Base-by-base conservation (phyloP, 2,329 filamentous ascomycete genomes). In the Paecilomyces sp. region DNA sequence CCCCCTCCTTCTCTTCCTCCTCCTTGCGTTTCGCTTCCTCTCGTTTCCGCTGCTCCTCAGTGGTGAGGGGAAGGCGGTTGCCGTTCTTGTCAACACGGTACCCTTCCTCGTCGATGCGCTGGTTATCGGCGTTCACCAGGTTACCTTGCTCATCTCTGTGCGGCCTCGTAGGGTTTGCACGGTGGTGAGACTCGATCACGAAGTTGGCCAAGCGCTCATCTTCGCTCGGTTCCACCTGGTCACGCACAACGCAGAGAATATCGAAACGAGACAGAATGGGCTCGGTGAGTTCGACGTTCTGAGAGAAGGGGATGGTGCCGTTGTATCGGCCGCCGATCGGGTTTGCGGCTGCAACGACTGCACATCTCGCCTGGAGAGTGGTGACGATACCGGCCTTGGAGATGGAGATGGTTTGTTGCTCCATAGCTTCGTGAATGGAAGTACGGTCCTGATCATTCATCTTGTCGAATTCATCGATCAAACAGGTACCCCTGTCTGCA, bases 381-480 rank as follows among this genome's bases (percentile, higher is more conserved):
- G 94, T 99, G 52, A 99, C 94, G 62, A 99, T 99, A 76, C 94
- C 94, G 0, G 94, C 94, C 74, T 99, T 99, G 64, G 92, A 96
- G 71, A 99, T 99, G 62, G 93, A 97, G 66, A 99, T 99, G 1
- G 94, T 99, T 78, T 99, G 94, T 77, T 99, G 94, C 76, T 99
- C 94, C 94, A 99, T 99, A 61, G 94, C 94, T 81, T 99, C 94
- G 83, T 99, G 94, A 67, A 99, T 99, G 7, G 92, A 96, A 0
- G 94, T 97, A 65, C 94, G 87, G 75, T 99, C 94, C 72, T 97
- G 92, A 73, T 99, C 94, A 74, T 97, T 97, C 94, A 99, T 99
- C 83, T 99, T 99, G 84, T 99, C 94, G 69, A 99, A 99, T 77
- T 99, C 94, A 69, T 99, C 94, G 63, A 99, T 99, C 31, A 99